A percentile compares a stretch with the other conserved stretches of the same genome.
phyloP scores from a whole-genome alignment of 345 rosid species.

The rapeseed (Brassica napus) region Da-Ae NC_063436.1:1624001-1624500 shows the following conservation, averaged over 20 bases:
- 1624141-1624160: slow-evolving; percentile 47
- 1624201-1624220: slow-evolving; percentile 40
- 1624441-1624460: slow-evolving; percentile 69
- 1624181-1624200: slow-evolving; percentile 52
- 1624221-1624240: slow-evolving; percentile 62
- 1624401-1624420: slow-evolving; percentile 92
- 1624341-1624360: slow-evolving; percentile 79
- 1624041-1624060: not conserved
- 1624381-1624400: slow-evolving; percentile 86
- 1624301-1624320: slow-evolving; percentile 38
- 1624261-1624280: slow-evolving; percentile 81
- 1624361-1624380: slow-evolving; percentile 61
- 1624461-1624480: slow-evolving; percentile 50
- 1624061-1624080: slow-evolving; percentile 1
- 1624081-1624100: not conserved
- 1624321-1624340: slow-evolving; percentile 35
- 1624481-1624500: not conserved
- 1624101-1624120: slow-evolving; percentile 29
- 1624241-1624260: slow-evolving; percentile 92
- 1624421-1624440: slow-evolving; percentile 93
- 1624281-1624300: slow-evolving; percentile 67
- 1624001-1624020: not conserved
- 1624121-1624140: slow-evolving; percentile 28
- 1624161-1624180: slow-evolving; percentile 53
- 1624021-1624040: not conserved